phyloP scores from a whole-genome alignment of 805 yeast species.

The Lipomyces japonicus region DNA sequence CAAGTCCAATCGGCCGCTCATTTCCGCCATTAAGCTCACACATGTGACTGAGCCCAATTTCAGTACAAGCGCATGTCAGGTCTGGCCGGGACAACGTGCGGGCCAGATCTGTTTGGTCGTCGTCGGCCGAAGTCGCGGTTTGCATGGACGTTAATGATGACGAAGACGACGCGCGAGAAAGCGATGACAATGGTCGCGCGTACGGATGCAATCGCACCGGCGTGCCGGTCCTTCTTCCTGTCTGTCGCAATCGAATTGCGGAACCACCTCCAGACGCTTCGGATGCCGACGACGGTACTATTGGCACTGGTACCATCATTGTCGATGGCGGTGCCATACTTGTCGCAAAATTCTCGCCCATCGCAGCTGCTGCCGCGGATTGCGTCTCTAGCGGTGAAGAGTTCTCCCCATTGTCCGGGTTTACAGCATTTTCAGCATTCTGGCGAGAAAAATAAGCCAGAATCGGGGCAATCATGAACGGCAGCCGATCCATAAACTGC shows the following conservation, averaged over 20 bases:
- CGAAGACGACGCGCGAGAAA: neutral
- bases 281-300: too few species aligned
- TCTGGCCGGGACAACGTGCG: constrained; percentile 26
- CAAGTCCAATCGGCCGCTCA: constrained; percentile 22
- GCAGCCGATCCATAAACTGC: constrained; percentile 16
- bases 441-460: constrained; percentile 9
- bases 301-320: neutral
- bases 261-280: neutral
- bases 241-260: neutral
- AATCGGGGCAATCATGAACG: constrained; percentile 17
- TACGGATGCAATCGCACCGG: constrained; percentile 24
- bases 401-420: neutral
- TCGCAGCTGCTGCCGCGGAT: neutral
- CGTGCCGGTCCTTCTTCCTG: neutral
- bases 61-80: constrained; percentile 32
- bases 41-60: constrained; percentile 32
- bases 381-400: neutral
- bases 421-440: constrained; percentile 1
- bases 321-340: neutral
- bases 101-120: neutral
- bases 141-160: constrained; percentile 1
- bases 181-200: constrained; percentile 6
- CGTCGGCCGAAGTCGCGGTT: constrained; percentile 1
- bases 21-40: constrained; percentile 25
- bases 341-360: neutral